These are phyloP conservation scores for Claviceps cyperi DNA, from an alignment of 2,329 filamentous ascomycete genomes.

Conservation along the genomic window DNA sequence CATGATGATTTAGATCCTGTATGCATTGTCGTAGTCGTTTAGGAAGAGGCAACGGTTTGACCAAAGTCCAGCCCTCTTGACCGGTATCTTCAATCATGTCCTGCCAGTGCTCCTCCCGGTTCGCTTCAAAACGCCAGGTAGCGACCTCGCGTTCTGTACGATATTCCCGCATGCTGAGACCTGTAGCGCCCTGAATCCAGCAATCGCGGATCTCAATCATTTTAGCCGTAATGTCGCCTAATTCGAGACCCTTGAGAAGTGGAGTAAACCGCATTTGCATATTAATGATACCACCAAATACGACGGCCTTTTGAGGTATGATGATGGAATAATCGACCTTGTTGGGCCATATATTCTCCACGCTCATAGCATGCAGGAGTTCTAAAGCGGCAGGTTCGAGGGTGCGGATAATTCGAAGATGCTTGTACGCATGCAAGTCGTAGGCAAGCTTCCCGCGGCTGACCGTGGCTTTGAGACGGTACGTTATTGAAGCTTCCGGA, in stretches of 20 bases:
- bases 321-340: conserved; percentile 94
- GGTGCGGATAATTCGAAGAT: conserved; percentile 63
- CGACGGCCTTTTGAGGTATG: conserved; percentile 84
- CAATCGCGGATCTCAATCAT: conserved; percentile 68
- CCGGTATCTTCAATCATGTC: conserved; percentile 54
- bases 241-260: conserved; percentile 71
- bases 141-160: conserved; percentile 51
- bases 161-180: conserved; percentile 37
- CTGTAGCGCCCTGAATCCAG: conserved; percentile 32
- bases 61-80: conserved; percentile 50
- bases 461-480: conserved; percentile 81
- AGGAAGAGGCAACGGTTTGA: conserved; percentile 54
- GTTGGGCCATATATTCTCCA: conserved; percentile 95
- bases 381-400: conserved; percentile 63
- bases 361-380: conserved; percentile 77
- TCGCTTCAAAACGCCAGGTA: conserved; percentile 41
- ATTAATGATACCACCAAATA: conserved; percentile 77
- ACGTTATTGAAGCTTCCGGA: conserved; percentile 72
- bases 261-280: conserved; percentile 81
- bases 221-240: conserved; percentile 70
- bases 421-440: conserved; percentile 69
- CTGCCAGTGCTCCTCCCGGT: conserved; percentile 48
- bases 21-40: conserved; percentile 71
- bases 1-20: conserved; percentile 77
- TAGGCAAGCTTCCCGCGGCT: conserved; percentile 77